Percentiles rank a stretch among this genome's conserved stretches.
phyloP scores from a whole-genome alignment of 1,139 yeast species.

The Magnusiomyces sp. region DNA sequence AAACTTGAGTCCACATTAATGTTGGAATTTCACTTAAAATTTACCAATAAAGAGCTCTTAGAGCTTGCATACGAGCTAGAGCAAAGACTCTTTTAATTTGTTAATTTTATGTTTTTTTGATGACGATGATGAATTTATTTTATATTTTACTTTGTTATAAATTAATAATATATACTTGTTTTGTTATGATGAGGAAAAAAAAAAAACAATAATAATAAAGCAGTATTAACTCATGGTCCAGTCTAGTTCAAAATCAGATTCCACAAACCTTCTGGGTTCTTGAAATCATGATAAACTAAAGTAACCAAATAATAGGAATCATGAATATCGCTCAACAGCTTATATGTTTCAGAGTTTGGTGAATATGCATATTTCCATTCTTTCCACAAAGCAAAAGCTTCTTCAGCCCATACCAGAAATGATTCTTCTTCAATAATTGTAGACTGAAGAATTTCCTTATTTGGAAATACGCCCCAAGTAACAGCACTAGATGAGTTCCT shows the following conservation, averaged over 20 bases:
- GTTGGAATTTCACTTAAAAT: background rate
- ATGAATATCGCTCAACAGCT: slow-evolving; percentile 53
- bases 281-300: slow-evolving; percentile 76
- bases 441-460: slow-evolving; percentile 76
- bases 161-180: background rate
- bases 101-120: background rate
- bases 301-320: slow-evolving; percentile 68
- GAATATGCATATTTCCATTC: slow-evolving; percentile 80
- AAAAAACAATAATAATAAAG: slow-evolving; percentile 61
- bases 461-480: slow-evolving; percentile 95
- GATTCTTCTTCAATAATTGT: slow-evolving; percentile 84
- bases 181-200: background rate
- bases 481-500: slow-evolving; percentile 57
- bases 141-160: background rate
- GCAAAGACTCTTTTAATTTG: background rate
- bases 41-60: slow-evolving; percentile 2
- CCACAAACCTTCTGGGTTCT: slow-evolving; percentile 74
- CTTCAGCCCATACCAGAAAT: slow-evolving; percentile 88
- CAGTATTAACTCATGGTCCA: slow-evolving; percentile 47
- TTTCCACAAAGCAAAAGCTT: slow-evolving; percentile 81
- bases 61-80: background rate
- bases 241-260: slow-evolving; percentile 36
- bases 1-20: background rate
- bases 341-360: slow-evolving; percentile 43
- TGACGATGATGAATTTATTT: no score